These are phyloP conservation scores for Lactifluus pinguis DNA, from an alignment of 768 basidiomycete genomes.

Conservation along the genomic window DNA sequence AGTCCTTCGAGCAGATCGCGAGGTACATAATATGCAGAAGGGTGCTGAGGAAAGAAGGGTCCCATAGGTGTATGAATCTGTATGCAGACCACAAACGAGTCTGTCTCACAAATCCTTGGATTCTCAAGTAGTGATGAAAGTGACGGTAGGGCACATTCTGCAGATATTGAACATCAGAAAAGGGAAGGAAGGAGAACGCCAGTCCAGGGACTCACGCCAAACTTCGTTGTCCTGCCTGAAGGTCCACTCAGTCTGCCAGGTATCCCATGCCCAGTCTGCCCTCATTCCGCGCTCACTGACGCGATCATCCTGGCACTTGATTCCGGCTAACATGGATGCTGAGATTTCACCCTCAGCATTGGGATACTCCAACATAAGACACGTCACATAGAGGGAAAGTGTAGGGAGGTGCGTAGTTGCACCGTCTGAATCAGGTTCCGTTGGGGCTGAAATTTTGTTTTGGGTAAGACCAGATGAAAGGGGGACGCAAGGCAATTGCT, in stretches of 20 bases:
- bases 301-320: slow-evolving; percentile 55
- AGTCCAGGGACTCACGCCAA: slow-evolving; percentile 44
- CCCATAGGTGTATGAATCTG: slow-evolving; percentile 56
- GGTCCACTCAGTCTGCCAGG: slow-evolving; percentile 60
- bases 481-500: slow-evolving; percentile 11
- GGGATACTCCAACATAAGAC: slow-evolving; percentile 51
- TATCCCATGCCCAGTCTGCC: slow-evolving; percentile 67
- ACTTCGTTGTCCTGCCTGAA: slow-evolving; percentile 66
- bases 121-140: slow-evolving; percentile 55
- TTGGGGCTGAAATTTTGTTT: slow-evolving; percentile 1
- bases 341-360: slow-evolving; percentile 50
- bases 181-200: background rate
- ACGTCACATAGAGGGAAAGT: slow-evolving; percentile 59
- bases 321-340: slow-evolving; percentile 63
- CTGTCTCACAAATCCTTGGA: slow-evolving; percentile 44
- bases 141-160: slow-evolving; percentile 57
- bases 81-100: slow-evolving; percentile 65
- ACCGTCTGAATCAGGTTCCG: background rate
- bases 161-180: background rate
- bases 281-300: slow-evolving; percentile 54
- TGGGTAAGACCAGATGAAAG: background rate
- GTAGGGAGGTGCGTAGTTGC: slow-evolving; percentile 28
- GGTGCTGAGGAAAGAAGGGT: slow-evolving; percentile 55
- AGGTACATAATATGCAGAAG: slow-evolving; percentile 56
- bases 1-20: slow-evolving; percentile 58